Evolutionary conservation across 331 rosid genomes (phyloP).

Genomic region (Stylosanthes scabra): DNA sequence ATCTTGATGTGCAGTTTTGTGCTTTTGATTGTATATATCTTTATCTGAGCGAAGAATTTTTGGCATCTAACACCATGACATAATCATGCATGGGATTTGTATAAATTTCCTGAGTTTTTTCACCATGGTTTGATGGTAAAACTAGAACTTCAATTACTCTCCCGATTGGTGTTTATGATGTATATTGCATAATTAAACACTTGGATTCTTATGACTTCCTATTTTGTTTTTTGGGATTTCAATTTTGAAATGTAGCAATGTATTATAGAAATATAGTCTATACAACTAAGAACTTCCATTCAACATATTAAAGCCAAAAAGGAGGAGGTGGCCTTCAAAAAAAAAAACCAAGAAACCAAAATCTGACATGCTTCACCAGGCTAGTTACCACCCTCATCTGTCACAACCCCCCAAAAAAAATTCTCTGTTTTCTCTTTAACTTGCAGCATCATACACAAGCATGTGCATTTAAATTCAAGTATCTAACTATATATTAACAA

Average conservation of each 20-base stretch:
- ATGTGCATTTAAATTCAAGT: neutral
- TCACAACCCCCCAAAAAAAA: neutral
- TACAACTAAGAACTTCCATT: neutral
- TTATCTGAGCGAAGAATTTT: neutral
- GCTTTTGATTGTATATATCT: neutral
- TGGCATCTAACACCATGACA: neutral
- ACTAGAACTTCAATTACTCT: neutral
- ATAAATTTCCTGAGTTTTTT: neutral
- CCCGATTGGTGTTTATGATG: neutral
- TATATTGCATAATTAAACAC: neutral
- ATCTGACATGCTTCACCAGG: neutral
- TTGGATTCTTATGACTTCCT: neutral
- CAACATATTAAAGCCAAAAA: neutral
- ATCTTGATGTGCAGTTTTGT: neutral
- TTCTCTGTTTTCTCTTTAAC: neutral
- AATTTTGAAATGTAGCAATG: neutral
- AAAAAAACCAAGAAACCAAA: neutral
- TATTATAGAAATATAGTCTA: neutral
- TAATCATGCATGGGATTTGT: neutral
- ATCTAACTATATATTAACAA: slow-evolving; percentile 23
- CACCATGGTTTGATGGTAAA: neutral
- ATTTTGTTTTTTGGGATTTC: neutral
- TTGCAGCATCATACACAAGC: slow-evolving; percentile 24
- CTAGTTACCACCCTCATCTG: neutral
- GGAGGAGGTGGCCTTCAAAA: neutral